Conservation (phyloP, 495 filamentous ascomycete species). For the Aspergillus bertholletiae region DNA sequence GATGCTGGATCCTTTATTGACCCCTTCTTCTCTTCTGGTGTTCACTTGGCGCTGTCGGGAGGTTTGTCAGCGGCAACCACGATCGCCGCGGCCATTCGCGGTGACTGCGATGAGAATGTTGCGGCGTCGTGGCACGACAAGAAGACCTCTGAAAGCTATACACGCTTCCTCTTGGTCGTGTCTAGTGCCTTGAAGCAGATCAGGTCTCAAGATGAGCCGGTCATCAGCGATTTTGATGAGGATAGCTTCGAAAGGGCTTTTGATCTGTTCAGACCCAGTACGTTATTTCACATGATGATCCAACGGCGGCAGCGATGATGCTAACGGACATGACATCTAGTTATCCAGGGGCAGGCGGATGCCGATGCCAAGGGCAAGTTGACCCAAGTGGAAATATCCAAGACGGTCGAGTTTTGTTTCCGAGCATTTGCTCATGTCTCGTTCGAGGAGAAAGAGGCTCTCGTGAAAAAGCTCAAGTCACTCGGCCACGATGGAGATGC, state of each 20-base stretch:
- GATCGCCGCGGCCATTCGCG: constrained; percentile 27
- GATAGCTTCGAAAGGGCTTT: constrained; percentile 46
- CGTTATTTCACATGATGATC: no score
- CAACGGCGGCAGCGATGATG: no score
- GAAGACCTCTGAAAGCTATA: constrained; percentile 44
- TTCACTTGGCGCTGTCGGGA: constrained; percentile 44
- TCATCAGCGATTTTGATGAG: constrained; percentile 39
- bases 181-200: constrained; percentile 45
- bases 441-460: no score
- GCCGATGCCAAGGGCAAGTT: no score
- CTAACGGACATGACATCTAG: no score
- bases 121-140: constrained; percentile 46
- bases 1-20: constrained; percentile 46
- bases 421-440: no score
- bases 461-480: no score
- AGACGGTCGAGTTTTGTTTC: no score
- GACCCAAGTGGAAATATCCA: no score
- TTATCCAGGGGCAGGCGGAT: no score
- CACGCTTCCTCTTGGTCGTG: constrained; percentile 48
- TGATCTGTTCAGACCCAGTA: constrained; percentile 39
- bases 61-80: constrained; percentile 46
- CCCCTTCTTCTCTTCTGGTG: constrained; percentile 43
- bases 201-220: constrained; percentile 23
- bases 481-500: no score
- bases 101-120: constrained; percentile 32